Evolutionary conservation across 2,329 filamentous ascomycete species (phyloP).

Genomic region (Exophiala aquamarina): DNA sequence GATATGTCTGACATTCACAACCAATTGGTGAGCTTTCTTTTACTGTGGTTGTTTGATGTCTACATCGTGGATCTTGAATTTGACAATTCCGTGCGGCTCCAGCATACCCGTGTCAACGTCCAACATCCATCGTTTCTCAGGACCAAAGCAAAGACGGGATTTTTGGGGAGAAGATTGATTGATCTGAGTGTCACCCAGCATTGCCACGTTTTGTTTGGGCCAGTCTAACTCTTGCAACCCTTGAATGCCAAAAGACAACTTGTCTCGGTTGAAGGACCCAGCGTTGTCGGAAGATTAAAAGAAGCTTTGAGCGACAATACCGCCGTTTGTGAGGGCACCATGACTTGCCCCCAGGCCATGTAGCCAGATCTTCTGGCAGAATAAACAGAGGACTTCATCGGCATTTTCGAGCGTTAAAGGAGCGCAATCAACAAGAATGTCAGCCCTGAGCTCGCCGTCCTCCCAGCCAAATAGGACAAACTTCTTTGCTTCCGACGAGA

Average conservation of each 20-base stretch:
- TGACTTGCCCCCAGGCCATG: neutral
- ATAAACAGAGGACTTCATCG: slow-evolving; percentile 4
- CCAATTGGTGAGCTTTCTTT: neutral
- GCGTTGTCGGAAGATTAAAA: slow-evolving; percentile 7
- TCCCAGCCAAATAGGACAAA: neutral
- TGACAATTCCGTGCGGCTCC: slow-evolving; percentile 1
- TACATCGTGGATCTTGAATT: slow-evolving; percentile 4
- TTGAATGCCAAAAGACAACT: slow-evolving; percentile 7
- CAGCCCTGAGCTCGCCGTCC: neutral
- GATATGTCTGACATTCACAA: slow-evolving; percentile 4
- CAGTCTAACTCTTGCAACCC: slow-evolving; percentile 11
- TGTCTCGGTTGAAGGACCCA: neutral
- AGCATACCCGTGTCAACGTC: slow-evolving; percentile 4
- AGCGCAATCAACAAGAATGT: neutral
- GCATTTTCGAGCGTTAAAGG: neutral
- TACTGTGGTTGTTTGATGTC: neutral
- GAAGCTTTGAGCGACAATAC: slow-evolving; percentile 7
- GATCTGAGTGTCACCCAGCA: too few species aligned
- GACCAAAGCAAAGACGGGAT: neutral
- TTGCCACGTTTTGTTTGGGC: slow-evolving; percentile 2
- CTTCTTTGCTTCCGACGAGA: neutral
- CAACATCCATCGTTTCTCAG: neutral
- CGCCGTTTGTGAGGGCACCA: neutral
- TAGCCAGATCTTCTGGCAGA: slow-evolving; percentile 13
- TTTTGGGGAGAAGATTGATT: too few species aligned